Evolutionary conservation across 345 rosid genomes (phyloP).

Genomic region (Euphorbia lathyris): DNA sequence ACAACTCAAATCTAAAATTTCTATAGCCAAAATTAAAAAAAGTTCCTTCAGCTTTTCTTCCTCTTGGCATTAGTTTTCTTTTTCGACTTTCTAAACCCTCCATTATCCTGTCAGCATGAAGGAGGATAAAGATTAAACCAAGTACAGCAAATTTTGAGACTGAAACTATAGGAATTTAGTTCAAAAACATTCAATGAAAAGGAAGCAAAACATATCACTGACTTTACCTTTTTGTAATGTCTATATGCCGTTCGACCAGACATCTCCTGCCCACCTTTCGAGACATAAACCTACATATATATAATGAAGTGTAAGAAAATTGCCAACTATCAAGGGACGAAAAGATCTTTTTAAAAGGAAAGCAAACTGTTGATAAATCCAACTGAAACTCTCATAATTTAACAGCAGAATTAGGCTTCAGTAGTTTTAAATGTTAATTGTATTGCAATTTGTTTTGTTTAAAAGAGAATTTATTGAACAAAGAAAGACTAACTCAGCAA

Average conservation of each 20-base stretch:
- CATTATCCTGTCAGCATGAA: conserved; percentile 22
- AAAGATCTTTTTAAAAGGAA: background rate
- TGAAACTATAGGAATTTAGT: background rate
- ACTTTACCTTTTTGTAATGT: conserved; percentile 64
- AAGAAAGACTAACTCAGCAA: background rate
- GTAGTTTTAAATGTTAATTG: background rate
- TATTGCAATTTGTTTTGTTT: background rate
- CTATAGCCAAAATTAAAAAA: background rate
- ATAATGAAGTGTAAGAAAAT: conserved; percentile 1
- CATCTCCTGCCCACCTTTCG: conserved; percentile 71
- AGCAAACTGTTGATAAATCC: background rate
- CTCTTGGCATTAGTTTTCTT: conserved; percentile 20
- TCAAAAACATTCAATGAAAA: background rate
- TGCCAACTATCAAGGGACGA: background rate
- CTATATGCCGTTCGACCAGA: conserved; percentile 77
- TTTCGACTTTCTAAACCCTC: conserved; percentile 26
- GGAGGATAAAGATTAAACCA: background rate
- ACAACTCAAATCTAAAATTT: background rate
- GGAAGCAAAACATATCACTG: background rate
- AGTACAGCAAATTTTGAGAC: background rate
- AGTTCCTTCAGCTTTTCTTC: conserved; percentile 13
- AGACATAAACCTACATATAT: conserved; percentile 58
- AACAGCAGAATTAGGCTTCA: background rate
- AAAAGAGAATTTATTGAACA: background rate
- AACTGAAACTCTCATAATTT: background rate